Conservation (phyloP, 2,329 filamentous ascomycete species). For the Cladosporium sphaerospermum region DNA sequence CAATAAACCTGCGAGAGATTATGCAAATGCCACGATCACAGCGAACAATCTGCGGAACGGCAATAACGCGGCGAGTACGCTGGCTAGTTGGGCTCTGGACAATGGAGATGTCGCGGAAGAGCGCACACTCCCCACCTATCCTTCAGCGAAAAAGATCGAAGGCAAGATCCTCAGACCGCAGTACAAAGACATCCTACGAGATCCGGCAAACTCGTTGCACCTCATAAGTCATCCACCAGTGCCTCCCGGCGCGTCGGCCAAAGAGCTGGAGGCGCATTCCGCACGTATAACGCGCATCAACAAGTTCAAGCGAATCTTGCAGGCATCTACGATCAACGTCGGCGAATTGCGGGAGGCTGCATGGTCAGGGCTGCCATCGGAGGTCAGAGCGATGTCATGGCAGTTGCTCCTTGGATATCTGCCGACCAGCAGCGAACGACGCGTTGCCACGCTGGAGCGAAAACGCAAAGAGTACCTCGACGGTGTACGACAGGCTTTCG, state of each 20-base stretch:
- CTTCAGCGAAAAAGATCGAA: conserved; percentile 79
- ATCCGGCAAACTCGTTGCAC: conserved; percentile 88
- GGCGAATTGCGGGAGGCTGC: conserved; percentile 76
- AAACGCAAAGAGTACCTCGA: conserved; percentile 97
- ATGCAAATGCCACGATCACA: conserved; percentile 27
- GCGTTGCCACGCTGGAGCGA: conserved; percentile 81
- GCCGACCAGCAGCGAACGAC: conserved; percentile 89
- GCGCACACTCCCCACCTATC: conserved; percentile 70
- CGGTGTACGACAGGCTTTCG: conserved; percentile 67
- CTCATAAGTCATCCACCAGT: conserved; percentile 81
- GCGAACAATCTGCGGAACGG: conserved; percentile 13
- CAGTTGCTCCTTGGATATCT: conserved; percentile 91
- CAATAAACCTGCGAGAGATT: conserved; percentile 40
- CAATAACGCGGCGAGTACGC: conserved; percentile 15
- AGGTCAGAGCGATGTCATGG: conserved; percentile 99
- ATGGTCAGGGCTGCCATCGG: conserved; percentile 90
- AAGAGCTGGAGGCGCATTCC: conserved; percentile 79
- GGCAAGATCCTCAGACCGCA: conserved; percentile 94
- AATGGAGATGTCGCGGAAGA: conserved; percentile 94
- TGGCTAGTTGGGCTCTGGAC: conserved; percentile 56
- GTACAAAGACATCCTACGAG: conserved; percentile 86
- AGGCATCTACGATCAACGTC: conserved; percentile 82
- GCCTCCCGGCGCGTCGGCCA: conserved; percentile 66
- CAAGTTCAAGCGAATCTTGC: conserved; percentile 94
- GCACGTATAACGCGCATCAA: conserved; percentile 90